A percentile compares a stretch with the other conserved stretches of the same genome.
Evolutionary conservation across 2,329 filamentous ascomycete genomes (phyloP).

Genomic region (Tolypocladium nubicola): DNA sequence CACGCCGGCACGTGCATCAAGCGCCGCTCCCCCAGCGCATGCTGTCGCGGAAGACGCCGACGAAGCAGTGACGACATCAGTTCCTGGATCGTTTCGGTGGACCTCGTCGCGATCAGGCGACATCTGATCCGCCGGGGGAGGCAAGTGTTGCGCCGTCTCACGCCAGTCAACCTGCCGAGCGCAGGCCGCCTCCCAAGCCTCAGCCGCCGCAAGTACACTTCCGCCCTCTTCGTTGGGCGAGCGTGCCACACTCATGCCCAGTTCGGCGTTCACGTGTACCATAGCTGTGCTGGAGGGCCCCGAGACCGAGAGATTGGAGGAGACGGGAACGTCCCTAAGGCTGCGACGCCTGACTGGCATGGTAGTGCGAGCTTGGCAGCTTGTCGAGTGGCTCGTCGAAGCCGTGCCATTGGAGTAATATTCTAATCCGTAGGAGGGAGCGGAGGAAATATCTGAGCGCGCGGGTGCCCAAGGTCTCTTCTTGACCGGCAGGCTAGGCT

Average conservation of each 20-base stretch:
- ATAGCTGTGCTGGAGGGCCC: not conserved
- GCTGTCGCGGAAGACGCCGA: not conserved
- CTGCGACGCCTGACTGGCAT: not conserved
- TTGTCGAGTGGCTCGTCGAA: not conserved
- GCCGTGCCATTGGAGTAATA: not conserved
- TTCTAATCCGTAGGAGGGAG: not conserved
- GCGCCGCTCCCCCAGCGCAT: not conserved
- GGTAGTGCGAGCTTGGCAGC: not conserved
- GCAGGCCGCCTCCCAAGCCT: not conserved
- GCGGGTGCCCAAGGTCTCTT: conserved; percentile 58
- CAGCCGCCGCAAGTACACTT: not conserved
- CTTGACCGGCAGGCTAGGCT: conserved; percentile 51
- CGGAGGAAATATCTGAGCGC: not conserved
- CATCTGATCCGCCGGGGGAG: not conserved
- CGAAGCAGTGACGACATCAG: not conserved
- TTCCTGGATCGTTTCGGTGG: not conserved
- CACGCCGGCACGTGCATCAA: not conserved
- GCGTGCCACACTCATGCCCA: not conserved
- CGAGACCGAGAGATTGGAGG: not conserved
- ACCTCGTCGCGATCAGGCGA: not conserved
- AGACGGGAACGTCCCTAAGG: not conserved
- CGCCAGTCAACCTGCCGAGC: not conserved
- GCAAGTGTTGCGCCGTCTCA: not conserved
- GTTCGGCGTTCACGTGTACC: not conserved
- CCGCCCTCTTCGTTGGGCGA: not conserved